Base-by-base conservation (phyloP, 139 green algal genomes). In the Chlamydomonas schloesseri region DNA sequence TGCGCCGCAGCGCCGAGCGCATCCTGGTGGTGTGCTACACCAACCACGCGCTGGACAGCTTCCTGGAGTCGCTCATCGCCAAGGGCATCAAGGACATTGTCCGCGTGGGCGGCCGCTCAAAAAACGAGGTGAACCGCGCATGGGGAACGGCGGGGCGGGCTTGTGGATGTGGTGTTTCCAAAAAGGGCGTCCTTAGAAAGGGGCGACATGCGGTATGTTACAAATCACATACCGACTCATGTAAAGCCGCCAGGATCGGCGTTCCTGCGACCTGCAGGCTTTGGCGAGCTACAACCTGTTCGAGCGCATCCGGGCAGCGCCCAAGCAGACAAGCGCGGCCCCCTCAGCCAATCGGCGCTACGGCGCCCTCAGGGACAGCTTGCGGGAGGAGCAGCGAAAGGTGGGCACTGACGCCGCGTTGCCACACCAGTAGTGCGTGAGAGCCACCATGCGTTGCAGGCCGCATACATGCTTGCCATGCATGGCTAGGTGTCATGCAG, bases 41-140 rank as follows among this genome's bases (percentile, higher is more conserved):
- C n/a, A 97, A 97, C 86, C 95, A 97, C 73, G 95, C 95, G 23
- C 87, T 97, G 73, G 95, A 97, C 64, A 70, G 84, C 75, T 96
- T 97, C 70, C 88, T 97, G 72, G 92, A 96, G 77, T 88, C 89
- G 5, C 84, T 97, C 53, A 69, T 97, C 24, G 91, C 93, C 2
- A 91, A 89, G 65, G 93, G 91, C 31, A 83, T 97, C 55, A 93
- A 74, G 57, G 58, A 70, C 37, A 86, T 96, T 23, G 91, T 96
- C 28, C 91, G 93, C 82, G 78, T 95, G 1, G 94, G 94, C 24
- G 88, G 93, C 23, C 74, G 84, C 71, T 91, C 86, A 81, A 90
- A 90, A 81, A 89, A 50, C 58, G 55, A 86, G 78, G 78, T 84
- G 72, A n/a, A n/a, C n/a, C n/a, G n/a, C n/a, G n/a, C n/a, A n/a